Percentiles rank a stretch among this genome's conserved stretches.
phyloP scores from a whole-genome alignment of 139 green algal species.

The Pleodorina starrii region DNA sequence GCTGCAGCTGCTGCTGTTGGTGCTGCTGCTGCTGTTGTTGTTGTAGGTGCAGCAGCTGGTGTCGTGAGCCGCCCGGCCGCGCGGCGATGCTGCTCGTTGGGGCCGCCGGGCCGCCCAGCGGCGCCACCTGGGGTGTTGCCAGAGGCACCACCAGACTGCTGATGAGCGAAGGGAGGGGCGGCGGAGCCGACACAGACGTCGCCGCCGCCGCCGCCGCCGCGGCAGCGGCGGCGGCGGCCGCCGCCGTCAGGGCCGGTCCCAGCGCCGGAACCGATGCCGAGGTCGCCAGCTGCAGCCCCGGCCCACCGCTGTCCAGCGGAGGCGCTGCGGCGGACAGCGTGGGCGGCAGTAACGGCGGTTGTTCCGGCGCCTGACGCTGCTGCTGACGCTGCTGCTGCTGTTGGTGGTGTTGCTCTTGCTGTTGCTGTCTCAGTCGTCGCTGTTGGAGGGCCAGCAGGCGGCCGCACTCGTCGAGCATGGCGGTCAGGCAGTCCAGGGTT shows the following conservation, averaged over 20 bases:
- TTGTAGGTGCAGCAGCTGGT: conserved; percentile 23
- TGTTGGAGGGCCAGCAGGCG: conserved; percentile 12
- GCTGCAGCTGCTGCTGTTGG: not conserved
- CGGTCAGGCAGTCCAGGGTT: not conserved
- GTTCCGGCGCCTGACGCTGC: not conserved
- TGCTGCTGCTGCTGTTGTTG: not conserved
- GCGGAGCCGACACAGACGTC: not conserved
- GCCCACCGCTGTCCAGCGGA: too few relatives aligned
- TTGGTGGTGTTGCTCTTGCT: not conserved
- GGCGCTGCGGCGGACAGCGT: too few relatives aligned
- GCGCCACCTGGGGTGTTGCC: conserved; percentile 37
- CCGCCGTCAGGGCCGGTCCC: not conserved
- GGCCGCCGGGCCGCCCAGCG: not conserved
- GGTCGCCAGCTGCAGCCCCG: too few relatives aligned
- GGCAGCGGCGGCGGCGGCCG: not conserved
- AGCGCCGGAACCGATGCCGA: too few relatives aligned
- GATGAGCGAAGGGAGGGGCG: not conserved
- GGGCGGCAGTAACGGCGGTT: not conserved
- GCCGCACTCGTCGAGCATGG: conserved; percentile 29
- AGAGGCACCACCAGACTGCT: conserved; percentile 21
- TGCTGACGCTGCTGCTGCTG: not conserved
- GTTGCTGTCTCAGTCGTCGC: not conserved
- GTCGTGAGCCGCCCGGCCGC: not conserved
- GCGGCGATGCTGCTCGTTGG: not conserved
- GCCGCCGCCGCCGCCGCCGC: not conserved